These are phyloP conservation scores for Ceratobasidium sp. DNA, from an alignment of 1,284 basidiomycete genomes.

Conservation along the genomic window DNA sequence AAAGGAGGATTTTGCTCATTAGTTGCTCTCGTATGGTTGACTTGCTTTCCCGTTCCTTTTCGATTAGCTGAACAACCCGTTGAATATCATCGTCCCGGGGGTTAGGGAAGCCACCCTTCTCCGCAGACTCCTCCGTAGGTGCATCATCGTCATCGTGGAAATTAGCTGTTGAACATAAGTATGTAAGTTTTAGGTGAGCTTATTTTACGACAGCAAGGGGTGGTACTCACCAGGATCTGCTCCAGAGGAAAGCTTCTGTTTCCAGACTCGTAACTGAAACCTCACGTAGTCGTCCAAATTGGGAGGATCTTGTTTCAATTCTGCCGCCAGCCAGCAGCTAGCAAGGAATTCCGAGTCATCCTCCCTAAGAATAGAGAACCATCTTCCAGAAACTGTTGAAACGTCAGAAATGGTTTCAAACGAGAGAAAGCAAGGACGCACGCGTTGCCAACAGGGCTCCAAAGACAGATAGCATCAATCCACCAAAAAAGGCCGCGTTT, in stretches of 20 bases:
- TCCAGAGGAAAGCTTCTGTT: conserved; percentile 2
- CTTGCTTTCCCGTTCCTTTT: neutral
- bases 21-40: conserved; percentile 11
- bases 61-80: conserved; percentile 4
- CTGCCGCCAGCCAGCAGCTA: conserved; percentile 35
- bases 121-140: neutral
- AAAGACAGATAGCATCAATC: conserved; percentile 36
- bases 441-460: conserved; percentile 24
- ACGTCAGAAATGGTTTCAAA: neutral
- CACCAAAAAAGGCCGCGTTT: conserved; percentile 34
- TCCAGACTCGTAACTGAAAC: conserved; percentile 31
- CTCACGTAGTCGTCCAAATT: conserved; percentile 30
- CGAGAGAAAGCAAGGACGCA: neutral
- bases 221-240: neutral
- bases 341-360: conserved; percentile 37
- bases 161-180: neutral
- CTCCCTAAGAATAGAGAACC: conserved; percentile 39
- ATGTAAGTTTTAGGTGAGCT: neutral
- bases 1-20: conserved; percentile 28
- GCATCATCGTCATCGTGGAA: neutral
- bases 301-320: conserved; percentile 12
- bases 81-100: conserved; percentile 35
- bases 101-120: conserved; percentile 16
- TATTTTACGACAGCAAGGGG: neutral
- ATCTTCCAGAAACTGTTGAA: conserved; percentile 30